Percentiles rank a stretch among this genome's conserved stretches.
Evolutionary conservation across 371 early-diverging fungal genomes (phyloP).

Genomic region (Coemansia sp.): DNA sequence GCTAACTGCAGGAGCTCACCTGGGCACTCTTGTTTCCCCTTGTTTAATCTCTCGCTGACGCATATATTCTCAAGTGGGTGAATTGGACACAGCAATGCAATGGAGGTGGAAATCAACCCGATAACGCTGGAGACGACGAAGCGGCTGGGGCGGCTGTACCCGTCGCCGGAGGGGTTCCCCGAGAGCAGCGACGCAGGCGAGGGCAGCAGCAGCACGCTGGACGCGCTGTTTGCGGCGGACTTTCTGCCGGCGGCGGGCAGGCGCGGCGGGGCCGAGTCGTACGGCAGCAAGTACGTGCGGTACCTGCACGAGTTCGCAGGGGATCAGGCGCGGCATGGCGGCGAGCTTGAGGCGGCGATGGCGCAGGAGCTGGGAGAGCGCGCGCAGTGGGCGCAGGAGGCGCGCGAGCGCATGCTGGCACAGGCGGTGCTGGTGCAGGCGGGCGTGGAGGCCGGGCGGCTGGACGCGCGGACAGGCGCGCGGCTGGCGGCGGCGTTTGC

Average conservation of each 20-base stretch:
- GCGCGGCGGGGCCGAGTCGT: conserved; percentile 21
- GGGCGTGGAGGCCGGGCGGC: conserved; percentile 8
- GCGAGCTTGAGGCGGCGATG: conserved; percentile 2
- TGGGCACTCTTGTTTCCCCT: no score
- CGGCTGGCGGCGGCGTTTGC: conserved; percentile 21
- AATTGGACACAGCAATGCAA: not conserved
- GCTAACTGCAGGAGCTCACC: no score
- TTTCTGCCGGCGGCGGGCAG: conserved; percentile 18
- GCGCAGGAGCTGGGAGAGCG: conserved; percentile 1
- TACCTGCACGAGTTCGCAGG: conserved; percentile 22
- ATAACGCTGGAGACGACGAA: conserved; percentile 40
- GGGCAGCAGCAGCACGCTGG: conserved; percentile 8
- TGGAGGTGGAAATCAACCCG: conserved; percentile 43
- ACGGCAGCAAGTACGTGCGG: conserved; percentile 35
- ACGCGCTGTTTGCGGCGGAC: conserved; percentile 43
- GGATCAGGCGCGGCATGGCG: conserved; percentile 3
- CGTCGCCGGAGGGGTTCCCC: conserved; percentile 1
- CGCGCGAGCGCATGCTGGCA: conserved; percentile 33
- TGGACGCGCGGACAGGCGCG: not conserved
- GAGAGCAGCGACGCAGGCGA: not conserved
- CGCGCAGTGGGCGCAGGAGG: conserved; percentile 13
- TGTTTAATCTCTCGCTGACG: no score
- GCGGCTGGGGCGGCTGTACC: conserved; percentile 32
- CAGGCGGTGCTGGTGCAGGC: conserved; percentile 27
- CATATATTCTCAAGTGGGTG: no score